Evolutionary conservation across 768 basidiomycete genomes (phyloP).

Genomic region (Termitomyces sp.): DNA sequence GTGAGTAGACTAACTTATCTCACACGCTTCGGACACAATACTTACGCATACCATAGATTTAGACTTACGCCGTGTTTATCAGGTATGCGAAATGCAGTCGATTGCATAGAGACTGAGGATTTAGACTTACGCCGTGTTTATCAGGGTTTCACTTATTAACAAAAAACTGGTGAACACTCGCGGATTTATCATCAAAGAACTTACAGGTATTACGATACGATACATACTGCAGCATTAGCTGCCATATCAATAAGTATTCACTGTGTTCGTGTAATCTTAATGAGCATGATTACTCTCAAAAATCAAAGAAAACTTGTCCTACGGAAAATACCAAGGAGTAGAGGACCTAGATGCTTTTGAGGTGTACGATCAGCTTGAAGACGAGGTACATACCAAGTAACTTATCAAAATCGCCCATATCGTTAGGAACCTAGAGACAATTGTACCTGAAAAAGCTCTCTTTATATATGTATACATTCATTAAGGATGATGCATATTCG

Average conservation of each 20-base stretch:
- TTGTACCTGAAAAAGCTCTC: background rate
- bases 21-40: too few species aligned
- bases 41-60: too few species aligned
- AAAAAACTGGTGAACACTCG: background rate
- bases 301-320: background rate
- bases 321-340: slow-evolving; percentile 22
- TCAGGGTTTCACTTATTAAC: too few species aligned
- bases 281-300: background rate
- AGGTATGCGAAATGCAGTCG: too few species aligned
- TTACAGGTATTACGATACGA: slow-evolving; percentile 29
- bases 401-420: slow-evolving; percentile 7
- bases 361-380: background rate
- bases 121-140: too few species aligned
- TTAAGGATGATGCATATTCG: background rate
- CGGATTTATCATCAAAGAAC: slow-evolving; percentile 3
- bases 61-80: too few species aligned
- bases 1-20: too few species aligned
- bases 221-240: slow-evolving; percentile 23
- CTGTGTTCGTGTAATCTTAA: slow-evolving; percentile 4
- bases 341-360: slow-evolving; percentile 13
- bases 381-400: slow-evolving; percentile 4
- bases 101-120: too few species aligned
- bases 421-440: background rate
- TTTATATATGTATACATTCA: background rate
- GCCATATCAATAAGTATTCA: slow-evolving; percentile 23